Conservation (phyloP, 2,329 filamentous ascomycete species). For the Fusarium pseudograminearum region DNA sequence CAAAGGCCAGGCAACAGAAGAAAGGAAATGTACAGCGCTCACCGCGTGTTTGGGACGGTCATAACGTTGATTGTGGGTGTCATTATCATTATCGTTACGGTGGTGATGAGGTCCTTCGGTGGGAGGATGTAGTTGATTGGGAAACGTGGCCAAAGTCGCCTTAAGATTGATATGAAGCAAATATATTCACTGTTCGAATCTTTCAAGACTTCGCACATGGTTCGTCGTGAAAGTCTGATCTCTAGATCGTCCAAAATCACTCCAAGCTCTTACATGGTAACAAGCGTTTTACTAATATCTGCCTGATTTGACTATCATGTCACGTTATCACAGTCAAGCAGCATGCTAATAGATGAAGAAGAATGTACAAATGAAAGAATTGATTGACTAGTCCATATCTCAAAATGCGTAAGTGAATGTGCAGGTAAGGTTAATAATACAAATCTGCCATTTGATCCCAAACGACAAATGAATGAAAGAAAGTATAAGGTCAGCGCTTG, state of each 20-base stretch:
- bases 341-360: background rate
- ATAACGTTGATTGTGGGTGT: background rate
- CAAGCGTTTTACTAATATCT: too few relatives aligned
- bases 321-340: background rate
- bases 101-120: background rate
- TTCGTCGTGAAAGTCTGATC: too few relatives aligned
- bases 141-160: constrained; percentile 20
- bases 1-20: background rate
- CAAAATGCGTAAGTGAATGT: constrained; percentile 25
- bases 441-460: background rate
- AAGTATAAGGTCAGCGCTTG: constrained; percentile 18
- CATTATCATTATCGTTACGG: background rate
- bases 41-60: too few relatives aligned
- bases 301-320: background rate
- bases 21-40: rapidly evolving
- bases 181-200: too few relatives aligned
- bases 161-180: constrained; percentile 6
- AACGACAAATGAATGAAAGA: constrained; percentile 20
- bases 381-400: background rate
- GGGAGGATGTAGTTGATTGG: constrained; percentile 27
- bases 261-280: too few relatives aligned
- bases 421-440: constrained; percentile 30
- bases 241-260: too few relatives aligned
- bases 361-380: background rate
- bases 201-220: too few relatives aligned